Conservation (phyloP, 2,329 filamentous ascomycete species). For the Malbranchea zuffiana region DNA sequence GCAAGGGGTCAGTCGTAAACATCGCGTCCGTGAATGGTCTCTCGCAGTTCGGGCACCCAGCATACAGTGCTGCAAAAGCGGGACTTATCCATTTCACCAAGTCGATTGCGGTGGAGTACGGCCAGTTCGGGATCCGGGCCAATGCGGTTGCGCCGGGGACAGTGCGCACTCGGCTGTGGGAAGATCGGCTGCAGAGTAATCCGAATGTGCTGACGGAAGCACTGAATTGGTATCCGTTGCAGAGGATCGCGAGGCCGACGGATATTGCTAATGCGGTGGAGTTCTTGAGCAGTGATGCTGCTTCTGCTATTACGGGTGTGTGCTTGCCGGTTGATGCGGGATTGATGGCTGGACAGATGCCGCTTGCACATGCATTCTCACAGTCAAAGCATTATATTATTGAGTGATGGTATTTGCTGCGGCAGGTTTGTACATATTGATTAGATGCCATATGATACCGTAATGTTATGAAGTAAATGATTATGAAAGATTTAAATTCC, state of each 20-base stretch:
- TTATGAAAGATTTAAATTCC: too few relatives aligned
- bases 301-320: conserved; percentile 18
- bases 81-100: conserved; percentile 33
- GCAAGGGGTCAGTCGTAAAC: conserved; percentile 15
- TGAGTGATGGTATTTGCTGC: too few relatives aligned
- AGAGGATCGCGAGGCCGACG: conserved; percentile 16
- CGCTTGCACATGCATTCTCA: conserved; percentile 16
- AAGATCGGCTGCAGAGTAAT: conserved; percentile 12
- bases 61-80: conserved; percentile 32
- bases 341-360: conserved; percentile 18
- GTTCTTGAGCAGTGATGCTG: conserved; percentile 18
- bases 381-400: conserved; percentile 16
- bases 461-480: too few relatives aligned
- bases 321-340: conserved; percentile 19
- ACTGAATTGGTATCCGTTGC: conserved; percentile 19
- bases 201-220: conserved; percentile 15
- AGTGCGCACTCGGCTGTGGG: conserved; percentile 16
- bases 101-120: conserved; percentile 25
- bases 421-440: too few relatives aligned
- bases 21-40: conserved; percentile 18
- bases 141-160: conserved; percentile 28
- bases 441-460: too few relatives aligned
- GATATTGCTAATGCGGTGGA: conserved; percentile 21
- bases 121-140: conserved; percentile 30
- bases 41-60: conserved; percentile 17